Evolutionary conservation across 768 basidiomycete species (phyloP).

Genomic region (Cystofilobasidium capitatum): DNA sequence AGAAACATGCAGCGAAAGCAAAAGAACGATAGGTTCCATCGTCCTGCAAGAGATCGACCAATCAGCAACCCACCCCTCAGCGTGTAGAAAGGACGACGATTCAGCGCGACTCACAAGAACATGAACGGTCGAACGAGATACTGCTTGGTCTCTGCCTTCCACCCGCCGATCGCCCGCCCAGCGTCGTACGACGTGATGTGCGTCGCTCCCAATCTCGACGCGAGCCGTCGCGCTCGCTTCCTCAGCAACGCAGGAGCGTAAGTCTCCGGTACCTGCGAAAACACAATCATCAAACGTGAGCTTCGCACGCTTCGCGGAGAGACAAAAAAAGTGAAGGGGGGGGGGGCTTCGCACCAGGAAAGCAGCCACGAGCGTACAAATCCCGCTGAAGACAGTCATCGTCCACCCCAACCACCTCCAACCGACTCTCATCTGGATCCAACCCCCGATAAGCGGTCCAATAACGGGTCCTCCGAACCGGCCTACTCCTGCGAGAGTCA

Average conservation of each 20-base stretch:
- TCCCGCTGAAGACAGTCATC: background rate
- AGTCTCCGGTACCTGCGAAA: constrained; percentile 8
- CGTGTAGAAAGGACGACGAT: background rate
- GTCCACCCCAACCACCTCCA: constrained; percentile 22
- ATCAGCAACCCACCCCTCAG: background rate
- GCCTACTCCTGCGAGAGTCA: constrained; percentile 20
- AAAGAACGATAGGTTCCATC: constrained; percentile 14
- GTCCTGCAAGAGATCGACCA: background rate
- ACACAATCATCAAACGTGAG: background rate
- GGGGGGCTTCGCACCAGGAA: background rate
- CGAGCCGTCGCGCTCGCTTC: constrained; percentile 5
- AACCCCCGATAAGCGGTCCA: constrained; percentile 17
- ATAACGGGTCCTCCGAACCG: constrained; percentile 18
- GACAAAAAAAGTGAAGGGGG: background rate
- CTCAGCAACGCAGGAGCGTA: constrained; percentile 17
- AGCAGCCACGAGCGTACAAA: background rate
- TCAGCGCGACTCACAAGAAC: too few species aligned
- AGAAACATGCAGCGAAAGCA: constrained; percentile 16
- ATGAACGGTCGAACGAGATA: constrained; percentile 25
- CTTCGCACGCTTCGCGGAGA: background rate
- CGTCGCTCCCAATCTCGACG: constrained; percentile 1
- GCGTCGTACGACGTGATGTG: constrained; percentile 23
- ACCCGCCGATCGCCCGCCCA: constrained; percentile 12
- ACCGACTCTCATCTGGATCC: background rate
- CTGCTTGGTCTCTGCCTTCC: constrained; percentile 12